A percentile compares a stretch with the other conserved stretches of the same genome.
These are phyloP conservation scores for Talaromyces ruber DNA, from an alignment of 495 filamentous ascomycete species.

Conservation along the genomic window DNA sequence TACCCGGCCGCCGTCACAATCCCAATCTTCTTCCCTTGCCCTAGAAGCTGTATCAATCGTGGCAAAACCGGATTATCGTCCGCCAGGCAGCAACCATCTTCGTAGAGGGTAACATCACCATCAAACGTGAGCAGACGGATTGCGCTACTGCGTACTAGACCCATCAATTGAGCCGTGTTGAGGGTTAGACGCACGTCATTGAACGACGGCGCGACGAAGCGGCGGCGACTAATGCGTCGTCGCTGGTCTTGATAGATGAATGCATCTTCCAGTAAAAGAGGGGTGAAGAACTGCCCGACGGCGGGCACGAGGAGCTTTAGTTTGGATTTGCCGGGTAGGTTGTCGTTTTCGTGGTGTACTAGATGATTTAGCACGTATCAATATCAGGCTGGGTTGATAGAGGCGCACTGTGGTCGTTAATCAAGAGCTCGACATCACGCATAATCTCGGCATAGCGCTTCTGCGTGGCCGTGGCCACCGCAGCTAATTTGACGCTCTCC, in stretches of 20 bases:
- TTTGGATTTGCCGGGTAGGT: constrained; percentile 66
- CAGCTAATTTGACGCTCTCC: constrained; percentile 32
- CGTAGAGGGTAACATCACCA: constrained; percentile 94
- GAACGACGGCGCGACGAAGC: constrained; percentile 95
- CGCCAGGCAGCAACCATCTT: constrained; percentile 76
- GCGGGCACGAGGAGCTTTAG: constrained; percentile 85
- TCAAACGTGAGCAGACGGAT: constrained; percentile 89
- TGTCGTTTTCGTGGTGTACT: constrained; percentile 62
- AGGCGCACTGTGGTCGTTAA: constrained; percentile 79
- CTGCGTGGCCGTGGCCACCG: constrained; percentile 54
- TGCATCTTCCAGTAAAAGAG: constrained; percentile 72
- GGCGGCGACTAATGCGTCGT: constrained; percentile 79
- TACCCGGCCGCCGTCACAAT: constrained; percentile 98
- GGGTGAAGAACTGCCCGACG: constrained; percentile 87
- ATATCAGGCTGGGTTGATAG: background rate
- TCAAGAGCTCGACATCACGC: constrained; percentile 82
- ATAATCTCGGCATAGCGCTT: constrained; percentile 91
- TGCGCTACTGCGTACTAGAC: constrained; percentile 52
- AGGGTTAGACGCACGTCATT: constrained; percentile 91
- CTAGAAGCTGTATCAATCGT: constrained; percentile 61
- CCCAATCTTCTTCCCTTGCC: constrained; percentile 61
- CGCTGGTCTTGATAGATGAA: constrained; percentile 83
- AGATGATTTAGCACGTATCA: background rate
- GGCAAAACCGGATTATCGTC: constrained; percentile 68
- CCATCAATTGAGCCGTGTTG: constrained; percentile 91